phyloP scores from a whole-genome alignment of 2,329 filamentous ascomycete species.

The Sphaerostilbella broomeana region DNA sequence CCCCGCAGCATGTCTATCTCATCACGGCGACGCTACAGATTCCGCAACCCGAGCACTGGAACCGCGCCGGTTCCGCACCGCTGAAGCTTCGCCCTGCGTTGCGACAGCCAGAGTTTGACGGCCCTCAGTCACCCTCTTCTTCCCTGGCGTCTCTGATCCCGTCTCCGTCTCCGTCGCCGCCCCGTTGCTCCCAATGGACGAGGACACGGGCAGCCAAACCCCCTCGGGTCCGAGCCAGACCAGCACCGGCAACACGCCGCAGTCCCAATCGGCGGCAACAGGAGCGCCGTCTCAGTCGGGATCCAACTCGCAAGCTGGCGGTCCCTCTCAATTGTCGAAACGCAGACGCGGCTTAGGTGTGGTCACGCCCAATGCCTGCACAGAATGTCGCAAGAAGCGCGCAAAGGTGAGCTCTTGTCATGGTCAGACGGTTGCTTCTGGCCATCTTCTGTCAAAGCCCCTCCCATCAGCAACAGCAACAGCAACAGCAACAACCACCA shows the following conservation, averaged over 20 bases:
- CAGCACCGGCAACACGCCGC: slow-evolving; percentile 30
- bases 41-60: slow-evolving; percentile 10
- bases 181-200: slow-evolving; percentile 11
- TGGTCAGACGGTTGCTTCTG: neutral
- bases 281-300: slow-evolving; percentile 15
- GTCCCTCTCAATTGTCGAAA: slow-evolving; percentile 36
- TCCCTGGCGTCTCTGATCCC: neutral
- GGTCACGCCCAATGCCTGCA: slow-evolving; percentile 55
- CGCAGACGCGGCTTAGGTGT: slow-evolving; percentile 48
- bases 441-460: no score
- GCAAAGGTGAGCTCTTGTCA: slow-evolving; percentile 42
- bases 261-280: slow-evolving; percentile 25
- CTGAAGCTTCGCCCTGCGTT: slow-evolving; percentile 3
- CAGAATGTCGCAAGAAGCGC: slow-evolving; percentile 55
- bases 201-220: slow-evolving; percentile 24
- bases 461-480: no score
- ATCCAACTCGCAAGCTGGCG: slow-evolving; percentile 5
- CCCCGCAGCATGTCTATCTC: slow-evolving; percentile 14
- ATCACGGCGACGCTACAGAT: slow-evolving; percentile 12
- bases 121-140: neutral
- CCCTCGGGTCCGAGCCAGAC: slow-evolving; percentile 24
- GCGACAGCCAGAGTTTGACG: neutral
- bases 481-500: neutral
- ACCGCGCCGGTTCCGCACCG: slow-evolving; percentile 11
- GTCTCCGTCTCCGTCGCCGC: neutral